Evolutionary conservation across 2,329 filamentous ascomycete species (phyloP), one percentile per base, ranked within the genome.

Genomic region (Colletotrichum spaethianum): DNA sequence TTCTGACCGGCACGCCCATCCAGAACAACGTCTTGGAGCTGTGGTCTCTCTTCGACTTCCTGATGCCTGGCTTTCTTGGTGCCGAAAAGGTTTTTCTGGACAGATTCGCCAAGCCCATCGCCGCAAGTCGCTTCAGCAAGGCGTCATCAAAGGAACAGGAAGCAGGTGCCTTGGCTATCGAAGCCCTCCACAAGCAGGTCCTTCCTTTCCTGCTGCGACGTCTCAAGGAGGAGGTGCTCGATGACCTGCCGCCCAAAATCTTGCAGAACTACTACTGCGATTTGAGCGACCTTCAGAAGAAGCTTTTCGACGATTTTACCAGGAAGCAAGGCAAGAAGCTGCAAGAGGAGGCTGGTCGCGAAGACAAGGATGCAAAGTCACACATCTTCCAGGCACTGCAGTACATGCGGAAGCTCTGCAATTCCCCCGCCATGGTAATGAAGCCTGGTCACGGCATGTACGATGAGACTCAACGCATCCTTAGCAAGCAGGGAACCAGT

Each of bases 241-340:
- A 99, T 76, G 96, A 99, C 78, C 86, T 99, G 11, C 96, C 96
- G 2, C 96, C 96, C 9, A 99, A 99, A 90, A 99, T 99, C 78
- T 86, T 99, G 63, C 96, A 99, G 81, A 99, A 99, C 82, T 99
- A 99, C 85, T 99, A 99, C 84, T 99, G 96, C 82, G 96, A 99
- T 79, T 91, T 98, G 23, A 98, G 94, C 78, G 96, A 99, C 68
- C 86, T 99, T 63, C 96, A 99, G 82, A 93, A 93, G 85, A 97
- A 94, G 80, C 89, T 99, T 0, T 99, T 99, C 77, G 96, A 98
- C 55, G 96, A 98, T 79, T 99, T 99, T 80, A 93, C 92, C 28
- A 97, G 93, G 87, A 97, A 95, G 76, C 96, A 99, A 80, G 92
- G 94, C 78, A 97, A 95, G 82, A 93, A 94, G 74, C 89, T 99